phyloP scores from a whole-genome alignment of 2,329 filamentous ascomycete species.

The Cladobotryum mycophilum region DNA sequence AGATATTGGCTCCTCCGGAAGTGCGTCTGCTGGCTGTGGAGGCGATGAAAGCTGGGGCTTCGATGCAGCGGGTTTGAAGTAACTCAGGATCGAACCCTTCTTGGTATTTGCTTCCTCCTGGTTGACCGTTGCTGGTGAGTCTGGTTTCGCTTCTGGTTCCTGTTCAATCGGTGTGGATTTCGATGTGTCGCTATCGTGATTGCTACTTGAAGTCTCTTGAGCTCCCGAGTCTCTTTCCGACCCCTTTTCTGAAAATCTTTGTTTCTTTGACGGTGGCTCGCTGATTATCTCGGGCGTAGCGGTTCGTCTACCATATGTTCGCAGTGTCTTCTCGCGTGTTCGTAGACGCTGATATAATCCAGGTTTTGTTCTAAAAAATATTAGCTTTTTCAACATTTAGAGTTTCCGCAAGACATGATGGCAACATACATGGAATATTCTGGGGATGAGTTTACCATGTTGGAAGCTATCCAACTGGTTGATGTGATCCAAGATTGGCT shows the following conservation, averaged over 20 bases:
- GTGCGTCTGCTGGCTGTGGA: constrained; percentile 1
- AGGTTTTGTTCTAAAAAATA: constrained; percentile 24
- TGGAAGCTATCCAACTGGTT: not conserved
- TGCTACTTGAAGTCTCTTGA: not conserved
- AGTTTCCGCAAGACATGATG: not conserved
- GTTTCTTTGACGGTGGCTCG: constrained; percentile 24
- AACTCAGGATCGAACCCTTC: constrained; percentile 35
- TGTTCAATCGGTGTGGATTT: not conserved
- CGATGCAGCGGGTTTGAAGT: constrained; percentile 31
- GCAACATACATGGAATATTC: constrained; percentile 24
- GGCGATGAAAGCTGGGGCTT: constrained; percentile 1
- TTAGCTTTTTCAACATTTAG: constrained; percentile 6
- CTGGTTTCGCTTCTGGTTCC: not conserved
- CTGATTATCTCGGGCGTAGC: constrained; percentile 18
- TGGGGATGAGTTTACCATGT: constrained; percentile 21
- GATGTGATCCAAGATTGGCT: no score
- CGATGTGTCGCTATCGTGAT: not conserved
- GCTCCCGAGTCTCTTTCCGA: not conserved
- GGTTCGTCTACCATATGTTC: constrained; percentile 35
- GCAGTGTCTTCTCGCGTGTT: constrained; percentile 29
- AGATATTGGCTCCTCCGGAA: constrained; percentile 11
- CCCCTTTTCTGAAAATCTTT: constrained; percentile 8
- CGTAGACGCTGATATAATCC: constrained; percentile 19
- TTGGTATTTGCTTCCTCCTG: constrained; percentile 2
- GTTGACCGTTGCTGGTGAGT: not conserved